Base-by-base conservation (phyloP, 2,329 filamentous ascomycete genomes). In the Chaetomium sp. region DNA sequence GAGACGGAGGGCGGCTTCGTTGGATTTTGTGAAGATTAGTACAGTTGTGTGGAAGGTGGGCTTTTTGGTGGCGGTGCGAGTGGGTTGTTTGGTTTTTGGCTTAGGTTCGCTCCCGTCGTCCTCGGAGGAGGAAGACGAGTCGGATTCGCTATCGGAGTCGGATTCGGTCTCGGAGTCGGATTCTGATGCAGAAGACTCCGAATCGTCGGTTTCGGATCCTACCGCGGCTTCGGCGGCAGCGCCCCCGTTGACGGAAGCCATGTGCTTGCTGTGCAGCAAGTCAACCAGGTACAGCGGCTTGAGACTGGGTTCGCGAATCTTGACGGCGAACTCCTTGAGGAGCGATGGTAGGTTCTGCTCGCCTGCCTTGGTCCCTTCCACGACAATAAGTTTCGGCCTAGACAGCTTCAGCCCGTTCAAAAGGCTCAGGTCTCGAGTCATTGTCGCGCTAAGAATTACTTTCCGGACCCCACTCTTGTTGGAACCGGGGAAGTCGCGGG, bases 21-120 rank as follows among this genome's bases (percentile, higher is more conserved):
- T 97, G 64, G 91, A 96, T 71, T 92, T 92, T 55, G 93, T 93
- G 75, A 98, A 98, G 69, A 98, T 87, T 42, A 98, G 83, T 12
- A 90, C 86, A 3, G 79, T 79, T 33, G 81, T 78, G 21, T 75
- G 70, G 67, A 78, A 74, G 13, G 53, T 63, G 8, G 55, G 12
- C 60, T 56, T 55, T 68, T 55, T 63, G 50, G 19, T 25, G 25
- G 62, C 23, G 38, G 38, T 42, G 38, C 16, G 5, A 6, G 38
- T 7, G 51, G 65, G 45, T 69, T 72, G 61, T 67, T 70, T 23
- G 62, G 49, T 29, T 21, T 60, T 60, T 38, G 54, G 25, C 45
- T 60, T 55, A 23, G 53, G 45, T 51, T 60, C 69, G 21, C 74
- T 72, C n/a, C 45, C 54, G 21, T 45, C 54, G 23, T 67, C 55